Percentiles rank a stretch among this genome's conserved stretches.
Conservation (phyloP, 2,329 filamentous ascomycete species). For the Stemphylium vesicarium region DNA sequence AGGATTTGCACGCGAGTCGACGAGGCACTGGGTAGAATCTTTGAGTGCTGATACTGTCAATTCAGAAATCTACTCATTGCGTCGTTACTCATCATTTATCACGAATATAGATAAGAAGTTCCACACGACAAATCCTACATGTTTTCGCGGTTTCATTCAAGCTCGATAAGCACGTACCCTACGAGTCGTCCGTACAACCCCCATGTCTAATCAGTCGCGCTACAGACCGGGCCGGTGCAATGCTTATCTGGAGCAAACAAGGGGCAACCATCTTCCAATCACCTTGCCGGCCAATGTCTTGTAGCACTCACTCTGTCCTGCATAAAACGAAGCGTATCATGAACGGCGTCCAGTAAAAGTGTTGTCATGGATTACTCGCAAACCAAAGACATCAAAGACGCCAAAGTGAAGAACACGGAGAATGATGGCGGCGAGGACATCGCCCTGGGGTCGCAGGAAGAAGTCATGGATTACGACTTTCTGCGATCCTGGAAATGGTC, state of each 20-base stretch:
- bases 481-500: neutral
- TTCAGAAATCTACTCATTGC: no score
- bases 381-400: constrained; percentile 3
- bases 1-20: no score
- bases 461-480: neutral
- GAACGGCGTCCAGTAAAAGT: neutral
- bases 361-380: constrained; percentile 3
- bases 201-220: neutral
- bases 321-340: neutral
- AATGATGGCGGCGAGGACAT: neutral
- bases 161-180: no score
- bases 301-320: neutral
- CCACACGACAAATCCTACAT: no score
- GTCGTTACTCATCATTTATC: no score
- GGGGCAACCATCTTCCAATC: neutral
- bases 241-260: constrained; percentile 4
- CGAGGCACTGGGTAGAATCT: no score
- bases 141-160: no score
- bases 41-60: no score
- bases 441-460: constrained; percentile 6
- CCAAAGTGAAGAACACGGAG: neutral
- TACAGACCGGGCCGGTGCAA: constrained; percentile 9
- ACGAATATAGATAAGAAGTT: no score
- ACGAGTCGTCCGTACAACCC: no score
- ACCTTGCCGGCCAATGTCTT: no score